Conservation (phyloP, 2,329 filamentous ascomycete species). For the Fusarium sp. region DNA sequence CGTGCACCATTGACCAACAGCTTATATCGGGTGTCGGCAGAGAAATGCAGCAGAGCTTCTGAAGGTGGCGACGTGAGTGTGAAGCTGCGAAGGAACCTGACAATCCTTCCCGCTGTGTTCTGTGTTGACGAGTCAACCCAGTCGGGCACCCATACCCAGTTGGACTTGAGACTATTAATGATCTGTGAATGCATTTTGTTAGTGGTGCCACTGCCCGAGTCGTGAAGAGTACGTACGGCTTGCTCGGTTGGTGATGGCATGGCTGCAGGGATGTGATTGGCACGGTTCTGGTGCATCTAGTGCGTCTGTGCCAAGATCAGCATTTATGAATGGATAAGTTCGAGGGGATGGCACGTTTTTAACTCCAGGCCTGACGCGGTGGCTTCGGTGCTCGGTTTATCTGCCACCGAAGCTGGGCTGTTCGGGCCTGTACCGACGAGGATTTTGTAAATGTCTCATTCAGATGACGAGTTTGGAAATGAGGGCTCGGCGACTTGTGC, state of each 20-base stretch:
- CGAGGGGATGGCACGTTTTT: neutral
- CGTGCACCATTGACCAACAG: constrained; percentile 37
- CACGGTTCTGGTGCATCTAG: neutral
- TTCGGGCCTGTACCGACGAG: neutral
- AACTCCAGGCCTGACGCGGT: neutral
- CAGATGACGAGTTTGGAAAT: neutral
- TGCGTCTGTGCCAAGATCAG: neutral
- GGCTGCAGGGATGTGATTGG: neutral
- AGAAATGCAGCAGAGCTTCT: constrained; percentile 29
- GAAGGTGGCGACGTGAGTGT: constrained; percentile 1
- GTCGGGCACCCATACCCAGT: constrained; percentile 53
- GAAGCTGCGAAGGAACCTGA: constrained; percentile 26
- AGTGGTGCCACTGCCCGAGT: neutral
- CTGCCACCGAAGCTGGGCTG: neutral
- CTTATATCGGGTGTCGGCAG: constrained; percentile 43
- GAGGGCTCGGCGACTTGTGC: neutral
- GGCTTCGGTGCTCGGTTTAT: neutral
- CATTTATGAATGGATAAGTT: neutral
- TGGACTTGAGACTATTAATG: constrained; percentile 50
- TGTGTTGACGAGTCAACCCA: constrained; percentile 39
- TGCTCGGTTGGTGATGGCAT: neutral
- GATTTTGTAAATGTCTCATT: neutral
- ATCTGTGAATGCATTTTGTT: constrained; percentile 35
- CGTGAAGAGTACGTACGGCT: neutral
- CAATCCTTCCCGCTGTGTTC: constrained; percentile 30